Evolutionary conservation across 192 early-diverging fungal genomes (phyloP), one percentile per base, ranked within the genome.

Genomic region (Coemansia sp.): DNA sequence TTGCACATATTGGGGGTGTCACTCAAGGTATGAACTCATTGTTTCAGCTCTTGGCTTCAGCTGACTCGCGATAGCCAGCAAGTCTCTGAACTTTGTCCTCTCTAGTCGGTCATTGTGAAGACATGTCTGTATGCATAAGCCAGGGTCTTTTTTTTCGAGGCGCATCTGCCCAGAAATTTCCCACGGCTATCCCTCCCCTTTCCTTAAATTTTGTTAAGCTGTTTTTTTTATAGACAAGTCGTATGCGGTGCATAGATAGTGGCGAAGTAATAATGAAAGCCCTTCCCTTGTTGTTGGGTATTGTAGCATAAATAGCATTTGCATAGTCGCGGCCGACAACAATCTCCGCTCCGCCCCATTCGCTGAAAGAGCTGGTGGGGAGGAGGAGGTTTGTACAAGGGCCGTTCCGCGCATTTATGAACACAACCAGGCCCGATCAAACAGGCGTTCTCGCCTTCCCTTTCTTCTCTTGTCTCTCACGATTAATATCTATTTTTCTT

Each of bases 121-220:
- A 16, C 36, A 38, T 38, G 36, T 38, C 36, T 44, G 49, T 10
- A 16, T 20, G 49, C 49, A 22, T 52, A 52, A 11, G 20, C 49
- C 49, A 52, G 49, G 49, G 49, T 52, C 20, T 52, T n/a, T 22
- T 15, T 52, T 52, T 22, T 52, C 49, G n/a, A 22, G 49, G 49
- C 49, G 49, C 49, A 22, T 52, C 20, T 52, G 20, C 36, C 1
- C 20, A 22, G 49, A 9, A 52, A 52, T 9, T 52, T 52, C 49
- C 49, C 49, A 52, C 22, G 49, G n/a, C 16, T 6, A 49, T 49
- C 47, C 47, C 43, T 18, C 44, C 43, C 44, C 44, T 18, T 22
- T 51, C 49, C 9, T 10, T 52, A 20, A 52, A 22, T 52, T 52
- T 38, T 1, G 36, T 38, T 38, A 0, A 38, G 36, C 36, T 38